Evolutionary conservation across 208 protist species (phyloP), one percentile per base, ranked within the genome.

Genomic region (Acanthamoeba triangularis): DNA sequence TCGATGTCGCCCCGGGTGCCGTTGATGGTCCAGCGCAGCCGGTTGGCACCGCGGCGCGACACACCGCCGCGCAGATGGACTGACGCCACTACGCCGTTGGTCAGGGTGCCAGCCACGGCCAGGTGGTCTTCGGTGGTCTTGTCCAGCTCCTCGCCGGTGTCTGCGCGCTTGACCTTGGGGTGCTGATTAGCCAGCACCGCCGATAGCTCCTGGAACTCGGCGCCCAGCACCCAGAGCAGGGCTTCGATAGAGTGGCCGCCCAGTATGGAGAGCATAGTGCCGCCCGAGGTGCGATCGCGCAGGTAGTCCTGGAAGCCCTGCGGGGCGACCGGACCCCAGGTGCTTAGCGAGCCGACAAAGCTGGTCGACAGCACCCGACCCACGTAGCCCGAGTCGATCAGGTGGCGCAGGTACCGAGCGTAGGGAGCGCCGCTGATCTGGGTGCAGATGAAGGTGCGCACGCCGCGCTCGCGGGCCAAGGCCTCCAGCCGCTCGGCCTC

Each of bases 21-120:
- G 76, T 85, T 85, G 76, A 85, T 85, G 11, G 47, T 85, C 76
- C 76, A 85, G 11, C 47, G 37, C 76, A 85, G 37, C 18, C 35
- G 76, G 18, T 85, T 85, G 30, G 41, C 76, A 10, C 61, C 61
- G 10, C 61, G 18, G 11, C 76, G 37, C 47, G 25, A 35, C 6
- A 85, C 0, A n/a, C 76, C 76, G 28, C 76, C 76, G 1, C 76
- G 78, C 20, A 87, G n/a, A 11, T 87, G 78, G 37, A 87, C 41
- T 2, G 78, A 61, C 47, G 52, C 78, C 25, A 87, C 78, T 2
- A 41, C 78, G 35, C 78, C 78, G 78, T 52, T 87, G 78, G 78
- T 87, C 7, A 87, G 78, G 41, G 47, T 87, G 35, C 78, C 78
- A 0, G 28, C 78, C 3, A 87, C 25, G 28, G 78, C 78, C 78